Evolutionary conservation across 305 asterid species (phyloP).

Genomic region (Nicotiana rustica): DNA sequence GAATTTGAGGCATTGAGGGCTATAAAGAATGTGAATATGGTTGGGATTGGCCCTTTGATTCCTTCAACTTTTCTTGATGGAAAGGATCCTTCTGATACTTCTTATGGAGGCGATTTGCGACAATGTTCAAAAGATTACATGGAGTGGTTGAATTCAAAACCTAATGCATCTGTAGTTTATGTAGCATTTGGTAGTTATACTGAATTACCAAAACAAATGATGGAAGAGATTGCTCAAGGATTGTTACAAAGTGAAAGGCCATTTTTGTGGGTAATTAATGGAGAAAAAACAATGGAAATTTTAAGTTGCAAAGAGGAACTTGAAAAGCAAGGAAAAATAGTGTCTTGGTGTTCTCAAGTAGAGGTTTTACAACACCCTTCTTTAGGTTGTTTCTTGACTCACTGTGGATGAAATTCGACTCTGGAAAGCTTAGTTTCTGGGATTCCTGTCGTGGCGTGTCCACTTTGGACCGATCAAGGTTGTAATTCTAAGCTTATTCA

Average conservation of each 20-base stretch:
- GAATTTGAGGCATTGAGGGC: slow-evolving; percentile 44
- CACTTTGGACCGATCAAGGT: slow-evolving; percentile 51
- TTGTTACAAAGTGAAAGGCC: slow-evolving; percentile 38
- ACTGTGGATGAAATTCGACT: slow-evolving; percentile 54
- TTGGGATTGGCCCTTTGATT: slow-evolving; percentile 54
- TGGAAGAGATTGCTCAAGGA: slow-evolving; percentile 46
- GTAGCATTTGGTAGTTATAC: slow-evolving; percentile 36
- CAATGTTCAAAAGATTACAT: slow-evolving; percentile 10
- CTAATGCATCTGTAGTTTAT: slow-evolving; percentile 28
- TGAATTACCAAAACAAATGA: slow-evolving; percentile 35
- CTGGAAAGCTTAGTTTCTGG: slow-evolving; percentile 45
- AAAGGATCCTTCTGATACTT: slow-evolving; percentile 39
- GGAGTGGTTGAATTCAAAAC: slow-evolving; percentile 31
- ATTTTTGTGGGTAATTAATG: slow-evolving; percentile 44
- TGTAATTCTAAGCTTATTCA: slow-evolving; percentile 46
- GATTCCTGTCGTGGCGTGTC: slow-evolving; percentile 47
- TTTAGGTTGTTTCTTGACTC: slow-evolving; percentile 51
- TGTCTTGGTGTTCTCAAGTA: slow-evolving; percentile 53
- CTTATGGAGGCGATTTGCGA: slow-evolving; percentile 39
- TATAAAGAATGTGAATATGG: slow-evolving; percentile 38
- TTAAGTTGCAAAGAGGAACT: slow-evolving; percentile 39
- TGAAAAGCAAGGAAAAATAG: slow-evolving; percentile 42
- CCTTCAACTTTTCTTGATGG: slow-evolving; percentile 53
- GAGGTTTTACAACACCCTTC: slow-evolving; percentile 46
- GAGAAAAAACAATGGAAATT: slow-evolving; percentile 26